Conservation (phyloP, 2,329 filamentous ascomycete genomes). For the Hymenotorrendiella dingleyae region DNA sequence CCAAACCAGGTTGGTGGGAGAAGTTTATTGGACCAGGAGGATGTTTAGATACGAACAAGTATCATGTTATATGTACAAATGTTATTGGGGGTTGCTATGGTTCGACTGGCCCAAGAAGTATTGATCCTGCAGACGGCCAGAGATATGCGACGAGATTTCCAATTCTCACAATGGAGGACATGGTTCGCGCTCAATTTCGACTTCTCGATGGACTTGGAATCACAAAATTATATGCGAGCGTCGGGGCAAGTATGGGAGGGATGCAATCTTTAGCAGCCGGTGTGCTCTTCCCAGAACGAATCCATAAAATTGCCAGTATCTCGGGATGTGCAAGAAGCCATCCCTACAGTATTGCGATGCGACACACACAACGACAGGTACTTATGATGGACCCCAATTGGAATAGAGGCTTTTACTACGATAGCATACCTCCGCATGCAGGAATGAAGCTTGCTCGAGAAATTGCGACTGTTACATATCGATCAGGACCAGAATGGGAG, state of each 20-base stretch:
- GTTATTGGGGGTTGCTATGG: constrained; percentile 95
- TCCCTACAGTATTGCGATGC: constrained; percentile 97
- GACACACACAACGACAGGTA: constrained; percentile 93
- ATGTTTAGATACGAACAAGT: constrained; percentile 83
- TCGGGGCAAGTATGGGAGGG: constrained; percentile 95
- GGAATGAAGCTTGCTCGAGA: constrained; percentile 98
- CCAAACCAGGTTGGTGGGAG: constrained; percentile 96
- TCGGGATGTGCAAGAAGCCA: constrained; percentile 92
- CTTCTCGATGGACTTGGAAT: constrained; percentile 77
- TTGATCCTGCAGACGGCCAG: constrained; percentile 83
- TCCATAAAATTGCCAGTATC: constrained; percentile 79
- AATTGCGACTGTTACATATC: constrained; percentile 96
- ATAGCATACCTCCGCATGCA: constrained; percentile 78
- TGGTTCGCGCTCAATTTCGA: constrained; percentile 93
- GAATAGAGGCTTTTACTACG: constrained; percentile 93
- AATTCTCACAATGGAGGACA: constrained; percentile 92
- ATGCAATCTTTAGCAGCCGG: constrained; percentile 94
- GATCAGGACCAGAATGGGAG: constrained; percentile 96
- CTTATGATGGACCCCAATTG: constrained; percentile 99
- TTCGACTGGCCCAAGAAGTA: constrained; percentile 78
- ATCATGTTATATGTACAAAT: constrained; percentile 93
- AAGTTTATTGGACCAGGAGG: constrained; percentile 88
- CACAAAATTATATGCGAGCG: constrained; percentile 76
- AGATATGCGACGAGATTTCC: constrained; percentile 92
- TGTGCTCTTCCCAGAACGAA: constrained; percentile 73